phyloP scores from a whole-genome alignment of 257 asterid genomes.

The Scutellaria baicalensis region DNA sequence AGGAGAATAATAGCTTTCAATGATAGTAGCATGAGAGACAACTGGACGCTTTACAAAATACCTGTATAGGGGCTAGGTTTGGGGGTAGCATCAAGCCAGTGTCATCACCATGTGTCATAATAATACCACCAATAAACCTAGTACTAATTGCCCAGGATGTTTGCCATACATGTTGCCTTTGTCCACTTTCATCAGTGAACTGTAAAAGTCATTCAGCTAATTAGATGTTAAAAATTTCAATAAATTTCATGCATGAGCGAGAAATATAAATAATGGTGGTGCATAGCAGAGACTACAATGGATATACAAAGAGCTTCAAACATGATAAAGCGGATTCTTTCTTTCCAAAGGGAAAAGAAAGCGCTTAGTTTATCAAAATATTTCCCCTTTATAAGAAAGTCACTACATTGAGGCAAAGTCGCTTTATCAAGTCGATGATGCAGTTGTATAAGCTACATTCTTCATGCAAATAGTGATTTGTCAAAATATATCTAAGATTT shows the following conservation, averaged over 20 bases:
- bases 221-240: not conserved
- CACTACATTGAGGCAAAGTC: not conserved
- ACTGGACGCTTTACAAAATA: conserved; percentile 20
- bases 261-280: not conserved
- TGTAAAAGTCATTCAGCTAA: conserved; percentile 23
- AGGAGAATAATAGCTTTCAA: not conserved
- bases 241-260: not conserved
- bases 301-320: not conserved
- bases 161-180: conserved; percentile 95
- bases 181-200: conserved; percentile 95
- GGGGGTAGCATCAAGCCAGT: conserved; percentile 94
- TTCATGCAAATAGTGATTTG: not conserved
- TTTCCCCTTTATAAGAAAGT: not conserved
- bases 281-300: not conserved
- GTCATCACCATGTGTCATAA: conserved; percentile 98
- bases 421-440: not conserved
- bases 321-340: not conserved
- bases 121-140: conserved; percentile 92
- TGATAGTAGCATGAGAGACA: not conserved
- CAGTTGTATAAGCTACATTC: not conserved
- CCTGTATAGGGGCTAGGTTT: conserved; percentile 90
- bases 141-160: conserved; percentile 99
- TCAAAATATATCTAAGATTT: not conserved
- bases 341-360: not conserved
- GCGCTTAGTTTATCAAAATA: not conserved